These are phyloP conservation scores for Trichosanthes truncata DNA, from an alignment of 306 rosid species.

Conservation along the genomic window DNA sequence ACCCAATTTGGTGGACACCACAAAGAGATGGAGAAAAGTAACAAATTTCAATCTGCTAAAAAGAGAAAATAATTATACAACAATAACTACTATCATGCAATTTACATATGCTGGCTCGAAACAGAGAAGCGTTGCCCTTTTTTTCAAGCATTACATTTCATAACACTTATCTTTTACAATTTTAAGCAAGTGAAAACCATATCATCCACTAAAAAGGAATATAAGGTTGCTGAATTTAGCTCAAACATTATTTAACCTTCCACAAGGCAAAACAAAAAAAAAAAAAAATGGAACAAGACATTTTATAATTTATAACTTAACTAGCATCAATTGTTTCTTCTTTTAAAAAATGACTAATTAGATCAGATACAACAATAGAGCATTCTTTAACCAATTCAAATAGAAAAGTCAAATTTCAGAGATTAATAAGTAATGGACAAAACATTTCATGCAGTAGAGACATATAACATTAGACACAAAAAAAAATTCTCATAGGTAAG, in stretches of 20 bases:
- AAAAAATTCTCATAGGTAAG: not conserved
- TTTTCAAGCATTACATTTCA: not conserved
- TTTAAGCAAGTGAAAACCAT: not conserved
- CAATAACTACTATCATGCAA: not conserved
- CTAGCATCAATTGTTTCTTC: not conserved
- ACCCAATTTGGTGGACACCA: not conserved
- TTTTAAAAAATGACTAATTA: not conserved
- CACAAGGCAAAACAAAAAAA: not conserved
- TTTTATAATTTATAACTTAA: not conserved
- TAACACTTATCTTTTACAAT: not conserved
- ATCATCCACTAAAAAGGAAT: not conserved
- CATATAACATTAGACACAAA: not conserved
- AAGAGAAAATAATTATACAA: not conserved
- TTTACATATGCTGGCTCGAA: not conserved
- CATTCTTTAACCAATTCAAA: not conserved
- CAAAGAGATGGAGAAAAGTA: not conserved
- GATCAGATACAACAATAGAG: not conserved
- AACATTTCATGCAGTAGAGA: too few species aligned
- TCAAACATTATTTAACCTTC: not conserved
- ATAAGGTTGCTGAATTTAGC: not conserved
- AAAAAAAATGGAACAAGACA: not conserved
- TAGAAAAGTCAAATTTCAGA: not conserved
- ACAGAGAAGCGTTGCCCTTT: not conserved
- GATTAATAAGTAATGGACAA: not conserved
- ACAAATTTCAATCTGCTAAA: not conserved